phyloP scores from a whole-genome alignment of 192 early-diverging fungal species.

The Rhizophagus sp. region DNA sequence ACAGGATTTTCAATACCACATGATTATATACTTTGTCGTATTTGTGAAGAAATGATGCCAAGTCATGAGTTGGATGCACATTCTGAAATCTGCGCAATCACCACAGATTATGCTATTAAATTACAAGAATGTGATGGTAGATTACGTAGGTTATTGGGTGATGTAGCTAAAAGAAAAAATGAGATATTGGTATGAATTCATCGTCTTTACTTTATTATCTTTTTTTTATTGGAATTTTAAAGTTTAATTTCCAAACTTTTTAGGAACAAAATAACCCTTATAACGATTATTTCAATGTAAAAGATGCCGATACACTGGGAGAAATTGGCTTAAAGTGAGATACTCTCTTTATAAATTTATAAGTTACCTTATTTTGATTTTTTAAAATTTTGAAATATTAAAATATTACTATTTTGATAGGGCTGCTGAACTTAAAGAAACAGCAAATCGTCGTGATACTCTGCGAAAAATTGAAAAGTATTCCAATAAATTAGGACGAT shows the following conservation, averaged over 20 bases:
- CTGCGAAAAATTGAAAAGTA: conserved; percentile 30
- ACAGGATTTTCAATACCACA: conserved; percentile 20
- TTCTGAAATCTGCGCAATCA: conserved; percentile 75
- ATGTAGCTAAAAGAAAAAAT: conserved; percentile 47
- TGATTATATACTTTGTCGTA: conserved; percentile 71
- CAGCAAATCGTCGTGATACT: conserved; percentile 25
- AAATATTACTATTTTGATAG: neutral
- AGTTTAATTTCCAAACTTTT: conserved; percentile 34
- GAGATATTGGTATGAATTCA: conserved; percentile 47
- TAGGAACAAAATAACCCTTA: conserved; percentile 44
- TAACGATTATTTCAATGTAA: conserved; percentile 43
- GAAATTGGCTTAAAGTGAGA: conserved; percentile 22
- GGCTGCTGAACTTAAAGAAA: conserved; percentile 24
- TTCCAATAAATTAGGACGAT: conserved; percentile 21
- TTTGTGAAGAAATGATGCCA: conserved; percentile 81
- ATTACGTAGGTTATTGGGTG: conserved; percentile 57
- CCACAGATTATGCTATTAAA: conserved; percentile 69
- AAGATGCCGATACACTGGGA: conserved; percentile 45
- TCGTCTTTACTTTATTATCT: conserved; percentile 38
- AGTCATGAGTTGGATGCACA: conserved; percentile 70
- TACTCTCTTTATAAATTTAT: neutral
- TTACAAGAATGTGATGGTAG: conserved; percentile 59
- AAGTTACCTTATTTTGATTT: neutral
- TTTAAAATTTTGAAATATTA: neutral
- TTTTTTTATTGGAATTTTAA: conserved; percentile 31